A percentile compares a stretch with the other conserved stretches of the same genome.
phyloP scores from a whole-genome alignment of 2,329 filamentous ascomycete genomes.

The Calonectria hawksworthii region DNA sequence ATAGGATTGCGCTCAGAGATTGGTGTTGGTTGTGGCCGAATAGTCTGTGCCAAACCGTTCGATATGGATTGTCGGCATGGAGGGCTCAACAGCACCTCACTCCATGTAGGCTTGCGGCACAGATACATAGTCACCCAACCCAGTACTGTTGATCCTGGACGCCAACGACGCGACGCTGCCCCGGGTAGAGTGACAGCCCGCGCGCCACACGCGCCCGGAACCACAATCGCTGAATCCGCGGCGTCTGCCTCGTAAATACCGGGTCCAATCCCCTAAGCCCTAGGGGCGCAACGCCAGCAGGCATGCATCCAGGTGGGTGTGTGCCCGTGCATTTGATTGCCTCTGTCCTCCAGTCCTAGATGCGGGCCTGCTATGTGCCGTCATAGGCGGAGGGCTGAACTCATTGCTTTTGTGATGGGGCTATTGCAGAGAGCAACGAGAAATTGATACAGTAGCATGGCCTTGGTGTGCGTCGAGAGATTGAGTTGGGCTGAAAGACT shows the following conservation, averaged over 20 bases:
- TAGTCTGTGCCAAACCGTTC: background rate
- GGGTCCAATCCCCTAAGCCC: constrained; percentile 30
- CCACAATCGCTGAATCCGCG: constrained; percentile 19
- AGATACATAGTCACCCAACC: constrained; percentile 28
- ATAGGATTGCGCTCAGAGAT: background rate
- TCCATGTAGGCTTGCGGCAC: constrained; percentile 26
- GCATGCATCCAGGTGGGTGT: constrained; percentile 20
- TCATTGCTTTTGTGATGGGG: constrained; percentile 25
- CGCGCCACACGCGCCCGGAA: constrained; percentile 31
- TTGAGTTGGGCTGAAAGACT: constrained; percentile 24
- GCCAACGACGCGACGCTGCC: constrained; percentile 27
- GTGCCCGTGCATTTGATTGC: constrained; percentile 18
- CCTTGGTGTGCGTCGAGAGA: constrained; percentile 22
- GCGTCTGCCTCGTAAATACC: constrained; percentile 24
- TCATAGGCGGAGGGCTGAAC: constrained; percentile 30
- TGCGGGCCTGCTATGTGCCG: constrained; percentile 16
- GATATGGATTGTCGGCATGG: background rate
- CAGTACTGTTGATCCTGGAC: constrained; percentile 23
- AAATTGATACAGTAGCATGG: constrained; percentile 25
- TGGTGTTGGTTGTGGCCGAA: background rate
- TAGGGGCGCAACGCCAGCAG: constrained; percentile 27
- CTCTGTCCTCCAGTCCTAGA: constrained; percentile 11
- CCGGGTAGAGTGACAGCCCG: constrained; percentile 27
- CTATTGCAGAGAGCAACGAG: constrained; percentile 12
- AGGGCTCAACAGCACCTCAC: background rate